These are phyloP conservation scores for Scytalidium lignicola DNA, from an alignment of 2,329 filamentous ascomycete species.

Conservation along the genomic window DNA sequence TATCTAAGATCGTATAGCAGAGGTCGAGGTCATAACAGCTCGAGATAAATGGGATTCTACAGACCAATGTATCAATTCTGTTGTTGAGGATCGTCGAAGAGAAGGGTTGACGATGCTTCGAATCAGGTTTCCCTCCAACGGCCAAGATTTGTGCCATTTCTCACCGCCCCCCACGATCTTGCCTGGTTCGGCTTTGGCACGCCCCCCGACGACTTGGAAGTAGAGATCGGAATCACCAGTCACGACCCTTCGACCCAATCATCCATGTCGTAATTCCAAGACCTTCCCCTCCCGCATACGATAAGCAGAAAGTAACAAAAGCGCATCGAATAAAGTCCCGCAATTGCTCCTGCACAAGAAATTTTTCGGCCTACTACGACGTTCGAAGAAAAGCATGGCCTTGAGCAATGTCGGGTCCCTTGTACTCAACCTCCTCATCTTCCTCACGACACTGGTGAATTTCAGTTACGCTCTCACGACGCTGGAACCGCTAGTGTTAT, in stretches of 20 bases:
- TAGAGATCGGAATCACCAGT: too few species aligned
- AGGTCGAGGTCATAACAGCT: neutral
- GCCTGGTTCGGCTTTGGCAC: neutral
- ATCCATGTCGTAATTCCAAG: neutral
- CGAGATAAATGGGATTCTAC: neutral
- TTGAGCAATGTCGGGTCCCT: constrained; percentile 47
- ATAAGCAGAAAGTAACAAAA: too few species aligned
- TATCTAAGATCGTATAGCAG: neutral
- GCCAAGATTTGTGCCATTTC: neutral
- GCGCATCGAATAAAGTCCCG: too few species aligned
- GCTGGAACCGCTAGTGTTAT: constrained; percentile 41
- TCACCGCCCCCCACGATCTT: neutral
- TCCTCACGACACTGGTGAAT: constrained; percentile 48
- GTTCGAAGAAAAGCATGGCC: constrained; percentile 45
- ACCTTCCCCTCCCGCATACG: too few species aligned
- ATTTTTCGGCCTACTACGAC: too few species aligned
- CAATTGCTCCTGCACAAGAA: too few species aligned
- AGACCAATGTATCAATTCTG: neutral
- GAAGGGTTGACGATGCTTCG: neutral
- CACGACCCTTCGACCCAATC: too few species aligned
- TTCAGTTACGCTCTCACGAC: constrained; percentile 46
- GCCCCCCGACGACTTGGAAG: too few species aligned
- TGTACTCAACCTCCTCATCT: constrained; percentile 46
- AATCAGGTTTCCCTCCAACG: neutral
- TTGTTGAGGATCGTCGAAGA: too few species aligned